Base-by-base conservation (phyloP, 2,329 filamentous ascomycete genomes). In the Colletotrichum spaethianum region DNA sequence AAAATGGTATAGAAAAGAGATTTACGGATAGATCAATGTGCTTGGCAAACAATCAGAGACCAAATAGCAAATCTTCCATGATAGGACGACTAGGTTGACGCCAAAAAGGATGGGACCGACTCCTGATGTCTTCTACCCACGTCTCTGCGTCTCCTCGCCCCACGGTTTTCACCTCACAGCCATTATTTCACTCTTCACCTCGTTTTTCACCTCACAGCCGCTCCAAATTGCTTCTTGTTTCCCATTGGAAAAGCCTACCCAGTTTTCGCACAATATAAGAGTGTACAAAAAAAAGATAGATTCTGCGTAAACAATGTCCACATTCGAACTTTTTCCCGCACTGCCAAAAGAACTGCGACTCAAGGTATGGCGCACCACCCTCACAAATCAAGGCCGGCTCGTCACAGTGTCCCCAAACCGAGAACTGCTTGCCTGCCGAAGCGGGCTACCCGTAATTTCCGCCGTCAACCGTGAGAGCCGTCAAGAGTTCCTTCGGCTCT, bases 381-480 rank as follows among this genome's bases (percentile, higher is more conserved):
- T 70, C 46, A 18, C 64, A 6, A 36, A 5, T 20, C 40, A 33
- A 44, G 38, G 36, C 18, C n/a, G 63, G 14, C 36, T 70, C 28
- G 67, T 70, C 14, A 44, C 36, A 3, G 36, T 59, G 7, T n/a
- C 46, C 20, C 67, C 62, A 36, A 14, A 9, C 12, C 11, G 11
- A 4, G 67, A 70, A 18, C 62, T 12, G 2, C 33, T 44, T 14
- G 40, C 44, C 16, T 31, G 55, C 55, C 53, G 18, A 12, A 48
- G 62, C 33, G 36, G 55, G 4, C 38, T 28, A n/a, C 53, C 67
- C 53, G 62, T 31, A 44, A 52, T 65, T 16, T 70, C 28, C 6
- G 26, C 50, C 1, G 23, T 70, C 36, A 65, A 66, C 46, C 28
- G 14, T 12, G 62, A 70, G 31, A 70, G 67, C n/a, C 63, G 67